A percentile compares a stretch with the other conserved stretches of the same genome.
These are phyloP conservation scores for Furcasterigmium sp. DNA, from an alignment of 2,329 filamentous ascomycete species.

Conservation along the genomic window DNA sequence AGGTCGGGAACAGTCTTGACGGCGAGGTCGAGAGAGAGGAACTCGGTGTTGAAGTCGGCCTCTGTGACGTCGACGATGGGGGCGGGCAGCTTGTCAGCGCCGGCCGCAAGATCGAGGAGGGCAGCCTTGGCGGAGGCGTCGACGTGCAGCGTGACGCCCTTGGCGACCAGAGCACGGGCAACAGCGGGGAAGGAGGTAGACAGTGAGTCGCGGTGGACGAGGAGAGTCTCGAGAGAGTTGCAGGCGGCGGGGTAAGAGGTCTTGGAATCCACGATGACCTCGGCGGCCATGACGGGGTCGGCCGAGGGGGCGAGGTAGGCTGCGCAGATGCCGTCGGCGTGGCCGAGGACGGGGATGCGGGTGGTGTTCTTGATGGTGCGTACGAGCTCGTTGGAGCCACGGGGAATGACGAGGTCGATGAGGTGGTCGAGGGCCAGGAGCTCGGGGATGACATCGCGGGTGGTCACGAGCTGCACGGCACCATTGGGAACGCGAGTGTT, in stretches of 20 bases:
- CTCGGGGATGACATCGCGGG: slow-evolving; percentile 82
- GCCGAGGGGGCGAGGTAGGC: slow-evolving; percentile 80
- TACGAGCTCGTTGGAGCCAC: slow-evolving; percentile 86
- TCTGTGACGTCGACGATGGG: slow-evolving; percentile 60
- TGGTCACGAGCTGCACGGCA: slow-evolving; percentile 90
- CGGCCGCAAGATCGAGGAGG: slow-evolving; percentile 43
- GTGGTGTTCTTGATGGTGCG: slow-evolving; percentile 85
- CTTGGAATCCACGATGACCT: slow-evolving; percentile 85
- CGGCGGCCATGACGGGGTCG: slow-evolving; percentile 63
- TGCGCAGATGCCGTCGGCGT: slow-evolving; percentile 89
- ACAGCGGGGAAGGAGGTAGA: slow-evolving; percentile 59
- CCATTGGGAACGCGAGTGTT: slow-evolving; percentile 72
- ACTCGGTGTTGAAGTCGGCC: slow-evolving; percentile 81
- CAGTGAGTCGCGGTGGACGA: slow-evolving; percentile 72
- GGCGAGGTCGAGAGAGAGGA: slow-evolving; percentile 77
- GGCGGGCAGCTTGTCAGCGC: slow-evolving; percentile 18
- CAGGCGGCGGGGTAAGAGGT: slow-evolving; percentile 92
- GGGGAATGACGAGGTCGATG: slow-evolving; percentile 92
- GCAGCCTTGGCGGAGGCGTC: slow-evolving; percentile 64
- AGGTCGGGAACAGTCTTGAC: slow-evolving; percentile 71
- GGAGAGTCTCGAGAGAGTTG: slow-evolving; percentile 87
- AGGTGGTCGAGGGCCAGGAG: slow-evolving; percentile 80
- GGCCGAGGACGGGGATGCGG: slow-evolving; percentile 91
- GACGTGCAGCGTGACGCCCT: slow-evolving; percentile 79
- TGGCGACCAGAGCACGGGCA: slow-evolving; percentile 66